Evolutionary conservation across 2,329 filamentous ascomycete species (phyloP), one percentile per base, ranked within the genome.

Genomic region (Ophiostoma sp.): DNA sequence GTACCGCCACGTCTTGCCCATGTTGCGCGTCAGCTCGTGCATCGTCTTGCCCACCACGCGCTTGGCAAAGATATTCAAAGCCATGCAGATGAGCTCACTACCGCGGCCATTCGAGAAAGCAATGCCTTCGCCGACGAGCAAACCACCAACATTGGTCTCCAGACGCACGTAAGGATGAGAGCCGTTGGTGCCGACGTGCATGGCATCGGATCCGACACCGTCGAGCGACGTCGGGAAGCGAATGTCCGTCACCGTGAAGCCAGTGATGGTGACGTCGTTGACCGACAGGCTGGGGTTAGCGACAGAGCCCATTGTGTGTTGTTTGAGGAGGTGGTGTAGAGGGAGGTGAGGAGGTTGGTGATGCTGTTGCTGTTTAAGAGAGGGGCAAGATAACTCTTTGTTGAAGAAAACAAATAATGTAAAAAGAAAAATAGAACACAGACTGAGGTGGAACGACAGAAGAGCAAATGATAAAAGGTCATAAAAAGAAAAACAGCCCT

Each of bases 121-220:
- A 92, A 95, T 95, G 79, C 93, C 93, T 79, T 96, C 93, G 17
- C 93, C 93, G 0, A 87, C 86, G 97, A 94, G 79, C 87, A 87
- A 12, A 87, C 80, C 0, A 91, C 93, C 91, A 80, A 97, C 92
- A 80, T 97, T 92, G 0, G 94, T 97, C 80, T 93, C 85, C 64
- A 98, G 85, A 78, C 97, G 95, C 82, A 94, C 97, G 86, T 97
- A 98, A 19, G 95, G 94, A 15, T 94, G 88, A 0, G 94, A 97
- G 84, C 97, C 97, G 83, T 97, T 94, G 75, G 94, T 93, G 2
- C 94, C 94, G 3, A 93, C 92, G 80, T 98, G 97, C 95, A 97
- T 98, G 79, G 95, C 95, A 88, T 98, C 95, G 7, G 93, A 97
- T 79, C 94, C 94, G n/a, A 94, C 97, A 85, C 95, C 96, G 84